phyloP scores from a whole-genome alignment of 148 eudicot species.

The Vaccinium darrowii region DNA sequence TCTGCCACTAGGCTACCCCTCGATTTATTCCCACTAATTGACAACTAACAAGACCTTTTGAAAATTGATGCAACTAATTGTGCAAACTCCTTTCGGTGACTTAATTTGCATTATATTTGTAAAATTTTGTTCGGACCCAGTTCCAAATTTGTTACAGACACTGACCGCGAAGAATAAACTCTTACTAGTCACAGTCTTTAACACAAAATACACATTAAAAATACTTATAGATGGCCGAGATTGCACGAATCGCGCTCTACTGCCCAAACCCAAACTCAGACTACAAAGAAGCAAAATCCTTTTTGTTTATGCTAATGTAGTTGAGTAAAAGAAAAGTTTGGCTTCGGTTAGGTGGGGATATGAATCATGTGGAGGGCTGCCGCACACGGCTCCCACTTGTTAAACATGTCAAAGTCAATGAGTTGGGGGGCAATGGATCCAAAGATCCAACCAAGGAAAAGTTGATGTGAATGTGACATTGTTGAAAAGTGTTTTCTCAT shows the following conservation, averaged over 20 bases:
- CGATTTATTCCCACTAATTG: too few relatives aligned
- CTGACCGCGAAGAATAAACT: too few relatives aligned
- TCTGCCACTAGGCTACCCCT: too few relatives aligned
- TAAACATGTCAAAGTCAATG: slow-evolving; percentile 6
- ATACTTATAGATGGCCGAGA: too few relatives aligned
- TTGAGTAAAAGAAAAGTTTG: not conserved
- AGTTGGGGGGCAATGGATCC: slow-evolving; percentile 10
- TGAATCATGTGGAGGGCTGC: not conserved
- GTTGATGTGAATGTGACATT: not conserved
- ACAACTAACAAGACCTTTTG: too few relatives aligned
- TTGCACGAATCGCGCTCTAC: too few relatives aligned
- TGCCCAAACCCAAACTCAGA: too few relatives aligned
- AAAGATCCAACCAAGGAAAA: not conserved
- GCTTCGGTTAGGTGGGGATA: not conserved
- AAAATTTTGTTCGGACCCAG: not conserved
- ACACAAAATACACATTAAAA: too few relatives aligned
- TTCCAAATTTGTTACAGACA: too few relatives aligned
- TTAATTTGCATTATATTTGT: not conserved
- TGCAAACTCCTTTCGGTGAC: not conserved
- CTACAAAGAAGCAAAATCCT: too few relatives aligned
- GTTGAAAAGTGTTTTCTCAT: not conserved
- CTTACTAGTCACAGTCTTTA: too few relatives aligned
- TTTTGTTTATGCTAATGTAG: not conserved
- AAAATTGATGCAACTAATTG: too few relatives aligned
- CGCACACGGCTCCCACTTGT: not conserved